Conservation (phyloP, 179 eudicot genomes). For the Gypsophila paniculata region DNA sequence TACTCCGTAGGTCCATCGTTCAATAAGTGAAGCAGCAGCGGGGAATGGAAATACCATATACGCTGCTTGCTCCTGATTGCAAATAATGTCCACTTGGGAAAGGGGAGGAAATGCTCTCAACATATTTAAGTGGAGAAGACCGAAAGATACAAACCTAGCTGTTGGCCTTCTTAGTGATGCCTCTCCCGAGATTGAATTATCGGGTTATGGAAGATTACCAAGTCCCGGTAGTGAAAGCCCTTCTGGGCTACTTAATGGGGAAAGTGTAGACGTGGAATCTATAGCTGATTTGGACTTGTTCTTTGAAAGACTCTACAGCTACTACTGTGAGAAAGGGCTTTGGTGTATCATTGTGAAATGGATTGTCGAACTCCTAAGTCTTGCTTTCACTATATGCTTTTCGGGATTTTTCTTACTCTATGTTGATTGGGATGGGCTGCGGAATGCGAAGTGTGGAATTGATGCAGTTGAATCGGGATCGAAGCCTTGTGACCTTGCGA, state of each 20-base stretch:
- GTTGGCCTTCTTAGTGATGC: constrained; percentile 53
- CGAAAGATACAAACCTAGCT: constrained; percentile 49
- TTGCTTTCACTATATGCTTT: constrained; percentile 88
- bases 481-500: constrained; percentile 80
- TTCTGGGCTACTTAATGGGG: constrained; percentile 90
- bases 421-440: constrained; percentile 97
- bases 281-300: constrained; percentile 87
- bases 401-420: constrained; percentile 80
- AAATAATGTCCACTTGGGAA: constrained; percentile 82
- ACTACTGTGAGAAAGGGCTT: constrained; percentile 95
- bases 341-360: constrained; percentile 97
- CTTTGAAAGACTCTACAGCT: constrained; percentile 85
- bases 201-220: constrained; percentile 61
- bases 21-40: constrained; percentile 31
- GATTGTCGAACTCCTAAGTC: constrained; percentile 86
- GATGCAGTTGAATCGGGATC: constrained; percentile 85
- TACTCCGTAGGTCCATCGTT: constrained; percentile 31
- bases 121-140: constrained; percentile 60
- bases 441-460: constrained; percentile 95
- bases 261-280: constrained; percentile 65
- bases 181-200: constrained; percentile 73
- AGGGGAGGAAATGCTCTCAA: constrained; percentile 55
- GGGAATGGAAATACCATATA: constrained; percentile 62
- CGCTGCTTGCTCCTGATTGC: constrained; percentile 33
- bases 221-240: constrained; percentile 97